Percentiles rank a stretch among this genome's conserved stretches.
These are phyloP conservation scores for Stropharia rugosoannulata DNA, from an alignment of 768 basidiomycete species.

Conservation along the genomic window DNA sequence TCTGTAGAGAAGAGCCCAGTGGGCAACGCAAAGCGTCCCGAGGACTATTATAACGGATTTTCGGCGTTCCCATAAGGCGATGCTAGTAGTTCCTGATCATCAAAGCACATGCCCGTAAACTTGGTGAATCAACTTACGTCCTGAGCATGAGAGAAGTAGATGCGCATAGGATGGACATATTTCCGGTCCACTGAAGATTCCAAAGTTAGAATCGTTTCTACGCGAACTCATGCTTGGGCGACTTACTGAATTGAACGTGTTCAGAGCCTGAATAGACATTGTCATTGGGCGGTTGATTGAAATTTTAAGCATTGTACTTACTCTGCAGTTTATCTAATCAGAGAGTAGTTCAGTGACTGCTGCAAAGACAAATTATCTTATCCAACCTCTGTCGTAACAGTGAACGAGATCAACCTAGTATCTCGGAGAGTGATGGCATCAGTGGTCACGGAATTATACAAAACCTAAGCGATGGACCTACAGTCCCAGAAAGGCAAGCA, in stretches of 20 bases:
- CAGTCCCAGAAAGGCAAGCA: slow-evolving; percentile 66
- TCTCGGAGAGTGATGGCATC: neutral
- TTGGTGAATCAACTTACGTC: slow-evolving; percentile 43
- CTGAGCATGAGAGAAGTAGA: slow-evolving; percentile 71
- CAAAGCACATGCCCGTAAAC: neutral
- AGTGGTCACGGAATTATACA: neutral
- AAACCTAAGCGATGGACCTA: slow-evolving; percentile 28
- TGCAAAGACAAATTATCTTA: slow-evolving; percentile 4
- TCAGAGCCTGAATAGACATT: slow-evolving; percentile 46
- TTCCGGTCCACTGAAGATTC: slow-evolving; percentile 53
- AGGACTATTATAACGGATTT: slow-evolving; percentile 48
- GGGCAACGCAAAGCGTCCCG: slow-evolving; percentile 53
- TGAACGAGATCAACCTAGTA: slow-evolving; percentile 56
- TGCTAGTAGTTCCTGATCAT: slow-evolving; percentile 30
- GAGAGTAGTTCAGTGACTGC: slow-evolving; percentile 1
- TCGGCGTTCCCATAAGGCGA: slow-evolving; percentile 71
- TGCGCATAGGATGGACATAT: slow-evolving; percentile 63
- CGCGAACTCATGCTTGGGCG: neutral
- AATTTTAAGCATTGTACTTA: slow-evolving; percentile 26
- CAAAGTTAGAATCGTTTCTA: neutral
- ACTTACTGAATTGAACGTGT: slow-evolving; percentile 65
- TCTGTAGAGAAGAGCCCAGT: slow-evolving; percentile 68
- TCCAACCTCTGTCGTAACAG: slow-evolving; percentile 44
- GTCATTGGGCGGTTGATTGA: neutral
- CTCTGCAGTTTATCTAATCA: slow-evolving; percentile 57